Evolutionary conservation across 2,329 filamentous ascomycete species (phyloP), one percentile per base, ranked within the genome.

Genomic region (Cytospora mali): DNA sequence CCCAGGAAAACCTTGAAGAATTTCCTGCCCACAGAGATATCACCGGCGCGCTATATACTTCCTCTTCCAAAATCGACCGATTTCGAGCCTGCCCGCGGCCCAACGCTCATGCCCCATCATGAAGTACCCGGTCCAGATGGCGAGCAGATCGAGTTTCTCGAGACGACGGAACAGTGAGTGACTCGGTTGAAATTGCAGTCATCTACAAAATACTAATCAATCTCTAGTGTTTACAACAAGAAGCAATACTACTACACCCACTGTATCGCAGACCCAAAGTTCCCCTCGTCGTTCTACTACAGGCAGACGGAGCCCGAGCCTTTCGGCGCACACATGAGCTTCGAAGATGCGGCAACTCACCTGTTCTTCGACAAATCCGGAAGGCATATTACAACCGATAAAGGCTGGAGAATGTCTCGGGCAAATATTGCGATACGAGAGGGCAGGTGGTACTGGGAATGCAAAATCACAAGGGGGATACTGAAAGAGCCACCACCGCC

Each of bases 381-480:
- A 9, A 85, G 84, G 23, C 87, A 92, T 55, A 86, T 97, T 58
- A 96, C 91, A 0, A 96, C 95, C 16, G 88, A 94, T 68, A 96
- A 96, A 75, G 93, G 95, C 10, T 97, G 95, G 82, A 86, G 96
- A 64, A 95, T 94, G 82, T 89, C 91, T 2, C 87, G 94, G 46
- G 93, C 92, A 14, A 99, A 99, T 70, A 89, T 98, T 0, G 92
- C 91, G 27, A 91, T 93, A 5, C 84, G 95, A 52, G 91, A 98
- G 75, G 95, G 95, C 0, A 86, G 91, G 33, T 92, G 92, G 81
- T 99, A 96, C 75, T 99, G 93, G 81, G 95, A 99, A 76, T 93
- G 94, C 75, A 93, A 91, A 71, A 87, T 99, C 59, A 88, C 93
- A 11, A 87, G 88, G 67, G 95, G 95, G 39, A 87, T 91, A 49